phyloP scores from a whole-genome alignment of 202 grass and related monocot genomes.

The Zizania palustris region DNA sequence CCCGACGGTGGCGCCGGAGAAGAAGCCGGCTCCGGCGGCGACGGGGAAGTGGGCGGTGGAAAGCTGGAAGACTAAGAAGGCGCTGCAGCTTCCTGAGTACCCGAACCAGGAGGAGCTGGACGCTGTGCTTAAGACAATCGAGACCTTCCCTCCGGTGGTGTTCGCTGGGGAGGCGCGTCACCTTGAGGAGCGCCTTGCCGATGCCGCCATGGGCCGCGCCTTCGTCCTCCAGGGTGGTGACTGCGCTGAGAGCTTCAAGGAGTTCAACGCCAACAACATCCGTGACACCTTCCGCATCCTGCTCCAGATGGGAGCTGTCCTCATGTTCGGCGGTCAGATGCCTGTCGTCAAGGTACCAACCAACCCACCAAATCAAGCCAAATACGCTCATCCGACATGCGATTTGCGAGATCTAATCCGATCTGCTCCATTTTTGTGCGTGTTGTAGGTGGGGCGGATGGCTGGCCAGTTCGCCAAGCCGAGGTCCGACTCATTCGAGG shows the following conservation, averaged over 20 bases:
- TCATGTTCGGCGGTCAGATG: conserved; percentile 95
- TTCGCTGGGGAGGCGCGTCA: conserved; percentile 89
- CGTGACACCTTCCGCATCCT: conserved; percentile 90
- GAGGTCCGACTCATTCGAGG: conserved; percentile 71
- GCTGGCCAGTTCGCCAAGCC: conserved; percentile 97
- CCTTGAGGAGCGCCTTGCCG: conserved; percentile 83
- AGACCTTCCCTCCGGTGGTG: conserved; percentile 88
- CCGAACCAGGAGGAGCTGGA: conserved; percentile 78
- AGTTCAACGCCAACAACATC: conserved; percentile 97
- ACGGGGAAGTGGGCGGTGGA: conserved; percentile 66
- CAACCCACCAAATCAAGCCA: background rate
- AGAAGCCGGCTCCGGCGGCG: background rate
- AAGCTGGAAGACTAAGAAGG: conserved; percentile 89
- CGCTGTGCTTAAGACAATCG: conserved; percentile 74
- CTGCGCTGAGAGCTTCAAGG: conserved; percentile 99
- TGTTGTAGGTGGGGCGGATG: conserved; percentile 81
- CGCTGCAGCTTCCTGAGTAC: conserved; percentile 92
- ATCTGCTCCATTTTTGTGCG: conserved; percentile 14
- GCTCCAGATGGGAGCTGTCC: conserved; percentile 95
- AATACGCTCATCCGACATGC: background rate
- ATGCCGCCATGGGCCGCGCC: conserved; percentile 86
- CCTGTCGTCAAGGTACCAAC: conserved; percentile 74
- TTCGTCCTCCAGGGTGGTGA: conserved; percentile 95
- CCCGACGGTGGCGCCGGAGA: conserved; percentile 35
- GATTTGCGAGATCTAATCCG: conserved; percentile 51